These are phyloP conservation scores for Epichloe typhina DNA, from an alignment of 2,329 filamentous ascomycete genomes.

Conservation along the genomic window DNA sequence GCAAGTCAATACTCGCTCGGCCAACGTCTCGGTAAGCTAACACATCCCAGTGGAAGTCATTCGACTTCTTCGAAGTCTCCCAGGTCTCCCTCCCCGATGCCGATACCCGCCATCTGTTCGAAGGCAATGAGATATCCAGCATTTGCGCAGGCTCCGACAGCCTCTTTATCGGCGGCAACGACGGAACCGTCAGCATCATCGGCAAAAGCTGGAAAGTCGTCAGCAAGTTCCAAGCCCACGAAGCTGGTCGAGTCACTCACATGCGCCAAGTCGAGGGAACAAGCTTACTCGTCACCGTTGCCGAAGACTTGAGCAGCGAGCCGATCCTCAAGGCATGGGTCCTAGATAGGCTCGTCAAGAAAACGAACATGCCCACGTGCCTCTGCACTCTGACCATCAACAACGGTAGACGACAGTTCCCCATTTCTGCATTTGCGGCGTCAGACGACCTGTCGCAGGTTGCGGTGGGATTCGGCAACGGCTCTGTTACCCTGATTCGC, in stretches of 20 bases:
- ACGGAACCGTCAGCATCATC: constrained; percentile 79
- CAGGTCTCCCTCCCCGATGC: constrained; percentile 69
- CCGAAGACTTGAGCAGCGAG: constrained; percentile 78
- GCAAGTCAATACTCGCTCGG: not conserved
- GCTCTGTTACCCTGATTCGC: constrained; percentile 81
- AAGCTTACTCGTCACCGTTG: constrained; percentile 69
- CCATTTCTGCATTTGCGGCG: constrained; percentile 82
- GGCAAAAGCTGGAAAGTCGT: constrained; percentile 78
- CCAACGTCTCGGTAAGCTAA: not conserved
- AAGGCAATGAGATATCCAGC: constrained; percentile 70
- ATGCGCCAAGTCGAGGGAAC: constrained; percentile 88
- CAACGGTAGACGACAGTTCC: constrained; percentile 85
- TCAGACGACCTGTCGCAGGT: constrained; percentile 84
- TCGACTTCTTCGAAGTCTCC: constrained; percentile 97
- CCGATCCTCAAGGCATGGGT: constrained; percentile 96
- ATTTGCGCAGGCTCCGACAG: constrained; percentile 79
- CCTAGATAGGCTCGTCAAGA: constrained; percentile 85
- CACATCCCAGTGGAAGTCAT: constrained; percentile 75
- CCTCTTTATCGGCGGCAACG: constrained; percentile 74
- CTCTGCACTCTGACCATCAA: constrained; percentile 75
- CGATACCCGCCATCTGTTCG: constrained; percentile 65
- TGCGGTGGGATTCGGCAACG: constrained; percentile 91
- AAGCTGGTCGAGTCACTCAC: constrained; percentile 68
- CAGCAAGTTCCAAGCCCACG: constrained; percentile 77
- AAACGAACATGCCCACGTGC: constrained; percentile 78